Evolutionary conservation across 345 rosid species (phyloP).

Genomic region (Brassica rapa): DNA sequence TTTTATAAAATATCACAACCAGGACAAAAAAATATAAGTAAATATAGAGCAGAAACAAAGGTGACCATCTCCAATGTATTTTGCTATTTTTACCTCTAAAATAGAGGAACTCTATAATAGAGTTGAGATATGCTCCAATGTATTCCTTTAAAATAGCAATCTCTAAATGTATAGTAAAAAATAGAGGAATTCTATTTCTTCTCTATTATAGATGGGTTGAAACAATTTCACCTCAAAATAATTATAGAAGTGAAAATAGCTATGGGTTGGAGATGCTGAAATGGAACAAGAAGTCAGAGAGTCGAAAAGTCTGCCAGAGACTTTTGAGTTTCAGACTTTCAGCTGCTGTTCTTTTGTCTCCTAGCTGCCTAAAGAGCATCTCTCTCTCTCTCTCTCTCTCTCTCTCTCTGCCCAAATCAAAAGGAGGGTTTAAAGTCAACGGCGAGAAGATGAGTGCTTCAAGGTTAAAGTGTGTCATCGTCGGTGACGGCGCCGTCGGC

Average conservation of each 20-base stretch:
- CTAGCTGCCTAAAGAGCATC: neutral
- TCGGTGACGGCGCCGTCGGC: conserved; percentile 82
- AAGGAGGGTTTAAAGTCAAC: conserved; percentile 16
- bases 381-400: neutral
- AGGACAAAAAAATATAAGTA: too few relatives aligned
- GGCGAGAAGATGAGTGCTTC: conserved; percentile 59
- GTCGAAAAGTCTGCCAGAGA: neutral
- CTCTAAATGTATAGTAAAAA: too few relatives aligned
- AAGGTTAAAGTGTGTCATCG: conserved; percentile 72
- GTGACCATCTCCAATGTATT: too few relatives aligned
- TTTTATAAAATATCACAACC: too few relatives aligned
- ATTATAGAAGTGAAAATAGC: too few relatives aligned
- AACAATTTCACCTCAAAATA: too few relatives aligned
- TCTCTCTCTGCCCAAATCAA: conserved; percentile 11
- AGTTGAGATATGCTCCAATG: too few relatives aligned
- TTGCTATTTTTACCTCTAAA: too few relatives aligned
- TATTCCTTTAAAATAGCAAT: too few relatives aligned
- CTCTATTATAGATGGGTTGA: too few relatives aligned
- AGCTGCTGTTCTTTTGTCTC: conserved; percentile 5
- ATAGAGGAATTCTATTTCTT: too few relatives aligned
- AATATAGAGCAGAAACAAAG: neutral
- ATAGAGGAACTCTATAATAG: too few relatives aligned
- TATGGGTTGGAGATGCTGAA: neutral
- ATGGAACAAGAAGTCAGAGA: neutral
- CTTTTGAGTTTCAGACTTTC: conserved; percentile 14